Evolutionary conservation across 192 early-diverging fungal genomes (phyloP).

Genomic region (Coemansia aciculifera): DNA sequence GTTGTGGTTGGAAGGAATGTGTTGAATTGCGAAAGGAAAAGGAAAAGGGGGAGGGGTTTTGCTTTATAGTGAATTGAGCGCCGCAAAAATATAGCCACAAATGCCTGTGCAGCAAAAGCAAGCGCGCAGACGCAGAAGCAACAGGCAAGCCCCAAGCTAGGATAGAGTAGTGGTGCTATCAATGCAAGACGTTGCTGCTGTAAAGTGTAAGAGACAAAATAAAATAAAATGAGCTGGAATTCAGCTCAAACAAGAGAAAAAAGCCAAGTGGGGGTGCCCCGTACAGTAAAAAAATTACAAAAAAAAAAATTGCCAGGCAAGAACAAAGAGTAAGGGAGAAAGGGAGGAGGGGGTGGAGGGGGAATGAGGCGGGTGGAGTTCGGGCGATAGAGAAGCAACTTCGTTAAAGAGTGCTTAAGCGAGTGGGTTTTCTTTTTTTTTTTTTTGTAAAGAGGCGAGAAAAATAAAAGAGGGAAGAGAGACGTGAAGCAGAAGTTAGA

Average conservation of each 20-base stretch:
- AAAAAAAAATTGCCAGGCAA: not conserved
- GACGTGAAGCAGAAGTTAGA: not conserved
- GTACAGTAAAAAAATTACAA: constrained; percentile 1
- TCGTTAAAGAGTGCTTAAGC: constrained; percentile 12
- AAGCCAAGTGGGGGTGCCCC: not conserved
- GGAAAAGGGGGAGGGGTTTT: not conserved
- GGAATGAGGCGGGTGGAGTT: not conserved
- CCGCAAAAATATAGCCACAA: constrained; percentile 1
- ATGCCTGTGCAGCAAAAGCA: not conserved
- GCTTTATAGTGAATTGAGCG: not conserved
- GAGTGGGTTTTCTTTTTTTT: not conserved
- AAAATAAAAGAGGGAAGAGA: not conserved
- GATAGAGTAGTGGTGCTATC: not conserved
- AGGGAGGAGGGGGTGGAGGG: not conserved
- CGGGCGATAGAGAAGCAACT: constrained; percentile 7
- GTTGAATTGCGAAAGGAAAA: constrained; percentile 1
- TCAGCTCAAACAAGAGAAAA: not conserved
- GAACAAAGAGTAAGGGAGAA: not conserved
- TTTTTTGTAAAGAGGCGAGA: not conserved
- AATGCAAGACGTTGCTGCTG: not conserved
- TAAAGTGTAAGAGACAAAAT: not conserved
- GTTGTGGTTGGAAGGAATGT: not conserved
- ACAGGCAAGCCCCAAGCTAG: not conserved
- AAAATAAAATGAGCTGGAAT: not conserved
- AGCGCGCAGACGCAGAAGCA: constrained; percentile 1